Conservation (phyloP, 352 stramenopile genomes). For the Phytophthora cajani region DNA sequence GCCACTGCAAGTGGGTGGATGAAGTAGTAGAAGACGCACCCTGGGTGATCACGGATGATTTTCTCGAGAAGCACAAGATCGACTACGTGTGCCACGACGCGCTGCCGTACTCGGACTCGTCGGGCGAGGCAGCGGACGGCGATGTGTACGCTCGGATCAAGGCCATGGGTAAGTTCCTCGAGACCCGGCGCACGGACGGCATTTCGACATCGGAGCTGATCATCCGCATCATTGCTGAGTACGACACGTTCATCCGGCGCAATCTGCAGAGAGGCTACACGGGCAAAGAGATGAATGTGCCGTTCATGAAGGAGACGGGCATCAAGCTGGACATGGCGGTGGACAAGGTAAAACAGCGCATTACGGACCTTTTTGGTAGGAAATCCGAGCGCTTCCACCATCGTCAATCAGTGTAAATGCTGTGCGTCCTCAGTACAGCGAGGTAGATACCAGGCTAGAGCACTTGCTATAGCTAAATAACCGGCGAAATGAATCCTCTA, state of each 20-base stretch:
- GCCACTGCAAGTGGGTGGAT: slow-evolving; percentile 90
- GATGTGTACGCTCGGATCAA: slow-evolving; percentile 91
- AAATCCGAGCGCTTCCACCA: slow-evolving; percentile 19
- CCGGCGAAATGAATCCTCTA: not conserved
- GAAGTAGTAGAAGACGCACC: slow-evolving; percentile 87
- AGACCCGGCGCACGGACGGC: slow-evolving; percentile 85
- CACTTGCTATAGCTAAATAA: not conserved
- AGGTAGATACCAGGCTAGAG: not conserved
- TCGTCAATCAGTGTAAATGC: slow-evolving; percentile 29
- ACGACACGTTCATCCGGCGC: slow-evolving; percentile 92
- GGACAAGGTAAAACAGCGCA: slow-evolving; percentile 57
- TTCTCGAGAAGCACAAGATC: slow-evolving; percentile 85
- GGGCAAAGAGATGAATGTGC: slow-evolving; percentile 92
- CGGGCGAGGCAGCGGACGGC: slow-evolving; percentile 68
- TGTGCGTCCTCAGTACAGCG: not conserved
- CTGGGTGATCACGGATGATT: slow-evolving; percentile 86
- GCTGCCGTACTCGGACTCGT: slow-evolving; percentile 84
- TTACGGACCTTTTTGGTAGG: slow-evolving; percentile 29
- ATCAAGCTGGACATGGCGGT: slow-evolving; percentile 90
- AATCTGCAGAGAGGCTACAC: slow-evolving; percentile 90
- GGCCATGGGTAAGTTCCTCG: slow-evolving; percentile 85
- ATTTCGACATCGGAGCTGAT: slow-evolving; percentile 92
- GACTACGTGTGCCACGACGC: slow-evolving; percentile 91
- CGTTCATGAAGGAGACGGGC: slow-evolving; percentile 83
- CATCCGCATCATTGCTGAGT: slow-evolving; percentile 91